Conservation (phyloP, 148 eudicot species). For the Rhododendron simsii region DNA sequence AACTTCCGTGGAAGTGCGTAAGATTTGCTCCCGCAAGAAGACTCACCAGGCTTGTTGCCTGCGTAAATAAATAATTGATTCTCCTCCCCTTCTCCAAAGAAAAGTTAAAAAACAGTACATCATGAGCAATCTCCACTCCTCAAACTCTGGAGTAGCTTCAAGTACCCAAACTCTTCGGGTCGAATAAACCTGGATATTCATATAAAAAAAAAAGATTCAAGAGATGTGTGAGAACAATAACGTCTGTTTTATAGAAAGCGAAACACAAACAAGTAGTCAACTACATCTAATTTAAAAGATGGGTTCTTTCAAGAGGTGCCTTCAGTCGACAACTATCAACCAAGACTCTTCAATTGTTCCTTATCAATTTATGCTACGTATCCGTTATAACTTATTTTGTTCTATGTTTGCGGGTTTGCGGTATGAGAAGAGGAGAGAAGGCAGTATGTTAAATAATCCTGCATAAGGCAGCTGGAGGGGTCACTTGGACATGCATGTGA, state of each 20-base stretch:
- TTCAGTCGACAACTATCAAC: background rate
- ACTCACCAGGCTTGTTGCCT: background rate
- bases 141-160: conserved; percentile 71
- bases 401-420: background rate
- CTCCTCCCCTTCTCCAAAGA: background rate
- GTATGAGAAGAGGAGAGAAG: background rate
- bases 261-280: background rate
- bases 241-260: background rate
- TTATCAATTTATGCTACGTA: background rate
- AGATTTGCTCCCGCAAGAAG: background rate
- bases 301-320: background rate
- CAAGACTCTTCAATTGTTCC: background rate
- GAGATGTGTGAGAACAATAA: background rate
- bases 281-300: background rate
- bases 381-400: background rate
- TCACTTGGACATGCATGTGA: background rate
- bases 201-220: background rate
- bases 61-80: background rate
- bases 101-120: background rate
- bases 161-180: conserved; percentile 72
- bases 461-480: background rate
- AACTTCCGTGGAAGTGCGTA: background rate
- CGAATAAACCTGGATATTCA: conserved; percentile 51
- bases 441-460: background rate
- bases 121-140: conserved; percentile 67